A percentile compares a stretch with the other conserved stretches of the same genome.
Conservation (phyloP, 164 flowering plant species). For the Protea cynaroides region DNA sequence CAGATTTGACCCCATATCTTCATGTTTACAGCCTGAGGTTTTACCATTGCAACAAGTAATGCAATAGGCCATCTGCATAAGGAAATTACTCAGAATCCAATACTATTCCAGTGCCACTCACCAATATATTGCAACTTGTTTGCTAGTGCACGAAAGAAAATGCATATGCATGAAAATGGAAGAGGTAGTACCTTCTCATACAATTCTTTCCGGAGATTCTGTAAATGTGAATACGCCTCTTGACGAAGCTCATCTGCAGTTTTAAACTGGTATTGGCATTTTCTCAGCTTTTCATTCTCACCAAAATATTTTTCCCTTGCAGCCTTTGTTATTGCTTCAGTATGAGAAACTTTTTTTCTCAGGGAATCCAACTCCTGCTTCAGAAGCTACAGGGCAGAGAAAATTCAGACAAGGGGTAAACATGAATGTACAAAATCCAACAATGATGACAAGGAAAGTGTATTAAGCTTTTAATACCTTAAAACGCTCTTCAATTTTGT, state of each 20-base stretch:
- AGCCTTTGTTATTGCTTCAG: slow-evolving; percentile 40
- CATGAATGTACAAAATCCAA: background rate
- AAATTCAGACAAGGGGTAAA: slow-evolving; percentile 8
- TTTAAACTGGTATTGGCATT: slow-evolving; percentile 38
- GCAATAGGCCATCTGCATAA: background rate
- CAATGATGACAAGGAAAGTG: background rate
- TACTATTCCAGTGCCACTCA: background rate
- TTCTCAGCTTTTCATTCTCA: slow-evolving; percentile 28
- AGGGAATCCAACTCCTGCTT: slow-evolving; percentile 51
- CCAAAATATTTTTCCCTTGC: slow-evolving; percentile 36
- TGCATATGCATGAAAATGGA: background rate
- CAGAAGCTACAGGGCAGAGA: slow-evolving; percentile 30
- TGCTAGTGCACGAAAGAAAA: background rate
- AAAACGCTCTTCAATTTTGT: slow-evolving; percentile 49
- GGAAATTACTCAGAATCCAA: background rate
- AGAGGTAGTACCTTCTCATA: slow-evolving; percentile 45
- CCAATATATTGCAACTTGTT: background rate
- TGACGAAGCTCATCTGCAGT: slow-evolving; percentile 67
- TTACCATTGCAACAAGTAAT: too few species aligned
- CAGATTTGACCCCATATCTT: too few species aligned
- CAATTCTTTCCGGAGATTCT: slow-evolving; percentile 43
- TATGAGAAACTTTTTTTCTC: slow-evolving; percentile 33
- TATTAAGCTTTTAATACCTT: slow-evolving; percentile 39
- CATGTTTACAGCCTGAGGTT: too few species aligned
- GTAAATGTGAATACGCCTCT: slow-evolving; percentile 47